Base-by-base conservation (phyloP, 805 yeast species). In the Blastobotrys americana region DNA sequence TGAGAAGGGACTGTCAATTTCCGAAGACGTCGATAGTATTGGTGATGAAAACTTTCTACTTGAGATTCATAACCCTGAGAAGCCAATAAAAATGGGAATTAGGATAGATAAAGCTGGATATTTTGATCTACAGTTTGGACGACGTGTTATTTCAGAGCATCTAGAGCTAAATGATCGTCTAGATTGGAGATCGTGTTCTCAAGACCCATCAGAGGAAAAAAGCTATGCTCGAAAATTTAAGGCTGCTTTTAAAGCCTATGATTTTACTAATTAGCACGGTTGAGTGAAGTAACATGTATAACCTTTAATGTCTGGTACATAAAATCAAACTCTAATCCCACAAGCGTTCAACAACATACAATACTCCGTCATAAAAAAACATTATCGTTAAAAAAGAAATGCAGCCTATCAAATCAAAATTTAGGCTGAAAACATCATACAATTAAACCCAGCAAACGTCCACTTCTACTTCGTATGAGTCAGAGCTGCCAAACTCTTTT, bases 61-160 rank as follows among this genome's bases (percentile, higher is more conserved):
- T 10, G 45, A 42, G n/a, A 45, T 61, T 5, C 31, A 25, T 25
- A 13, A 13, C 13, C 10, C 8, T 8, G 31, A 25, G 13, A 25
- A 8, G 13, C 44, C 46, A 3, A 13, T 25, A 8, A 25, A 25
- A 25, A 25, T 25, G 8, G 31, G 8, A 13, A 25, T 25, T 8
- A 8, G 10, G 31, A 25, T 25, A 25, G 55, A 48, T 9, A 48
- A 36, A n/a, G 31, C 37, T 22, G 41, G 36, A 27, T 27, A 34
- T 34, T 64, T 87, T 5, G 96, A 89, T 59, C 63, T 86, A 10
- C 95, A 85, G 53, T 84, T 89, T 55, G 95, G 95, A 1, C 70
- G 97, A 59, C 72, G 87, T 55, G 88, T 84, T 1, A 55, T 85
- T 22, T 89, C 96, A 0, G 70, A 70, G 49, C 62, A 81, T 2